Conservation (phyloP, 2,329 filamentous ascomycete genomes). For the Aspergillus versicolor region DNA sequence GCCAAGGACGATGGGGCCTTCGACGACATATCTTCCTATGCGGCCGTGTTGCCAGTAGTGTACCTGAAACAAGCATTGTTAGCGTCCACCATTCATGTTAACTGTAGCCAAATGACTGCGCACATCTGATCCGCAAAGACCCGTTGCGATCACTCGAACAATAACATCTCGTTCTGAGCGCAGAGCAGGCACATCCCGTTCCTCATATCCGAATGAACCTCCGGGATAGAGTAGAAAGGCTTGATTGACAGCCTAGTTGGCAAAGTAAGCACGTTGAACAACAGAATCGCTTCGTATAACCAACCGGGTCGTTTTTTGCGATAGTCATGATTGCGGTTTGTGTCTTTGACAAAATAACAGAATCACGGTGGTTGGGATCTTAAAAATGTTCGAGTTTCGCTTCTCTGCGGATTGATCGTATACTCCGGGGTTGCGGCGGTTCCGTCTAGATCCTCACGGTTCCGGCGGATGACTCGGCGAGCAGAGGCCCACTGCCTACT, state of each 20-base stretch:
- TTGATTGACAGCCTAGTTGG: neutral
- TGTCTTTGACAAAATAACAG: neutral
- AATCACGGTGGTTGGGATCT: neutral
- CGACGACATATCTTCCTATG: slow-evolving; percentile 38
- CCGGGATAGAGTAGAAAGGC: slow-evolving; percentile 23
- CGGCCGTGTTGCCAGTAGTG: slow-evolving; percentile 43
- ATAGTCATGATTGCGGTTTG: neutral
- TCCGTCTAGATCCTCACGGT: neutral
- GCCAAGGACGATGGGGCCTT: slow-evolving; percentile 48
- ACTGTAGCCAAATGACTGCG: too few relatives aligned
- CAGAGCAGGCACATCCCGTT: slow-evolving; percentile 18
- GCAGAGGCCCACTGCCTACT: neutral
- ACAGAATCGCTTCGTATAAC: neutral
- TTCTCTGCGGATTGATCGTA: too few relatives aligned
- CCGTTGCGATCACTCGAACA: slow-evolving; percentile 75
- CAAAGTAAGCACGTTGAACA: neutral
- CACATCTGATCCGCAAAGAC: slow-evolving; percentile 81
- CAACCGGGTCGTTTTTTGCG: neutral
- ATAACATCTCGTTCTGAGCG: slow-evolving; percentile 63
- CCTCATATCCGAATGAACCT: slow-evolving; percentile 23
- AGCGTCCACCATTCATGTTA: too few relatives aligned
- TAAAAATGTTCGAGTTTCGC: neutral
- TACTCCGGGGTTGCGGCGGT: neutral
- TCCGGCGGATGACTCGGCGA: neutral
- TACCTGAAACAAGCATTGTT: slow-evolving; percentile 19